phyloP scores from a whole-genome alignment of 352 stramenopile genomes.

The Plasmopara muralis region DNA sequence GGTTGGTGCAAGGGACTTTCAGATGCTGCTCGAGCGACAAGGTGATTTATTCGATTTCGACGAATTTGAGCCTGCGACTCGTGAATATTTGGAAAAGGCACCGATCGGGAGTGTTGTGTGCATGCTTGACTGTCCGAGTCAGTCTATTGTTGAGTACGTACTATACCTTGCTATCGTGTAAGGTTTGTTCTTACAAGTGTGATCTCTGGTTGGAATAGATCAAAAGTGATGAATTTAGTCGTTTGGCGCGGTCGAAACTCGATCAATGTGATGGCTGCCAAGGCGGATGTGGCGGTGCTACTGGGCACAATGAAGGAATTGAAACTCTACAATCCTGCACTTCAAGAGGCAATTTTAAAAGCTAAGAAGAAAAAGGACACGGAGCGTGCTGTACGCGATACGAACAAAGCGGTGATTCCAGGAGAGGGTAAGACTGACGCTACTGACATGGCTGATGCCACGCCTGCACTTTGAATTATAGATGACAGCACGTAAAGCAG shows the following conservation, averaged over 20 bases:
- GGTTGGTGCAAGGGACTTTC: slow-evolving; percentile 65
- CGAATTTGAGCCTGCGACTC: slow-evolving; percentile 57
- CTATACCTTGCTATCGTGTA: slow-evolving; percentile 5
- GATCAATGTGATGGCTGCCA: slow-evolving; percentile 82
- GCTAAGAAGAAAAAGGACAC: slow-evolving; percentile 49
- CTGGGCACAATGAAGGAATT: slow-evolving; percentile 81
- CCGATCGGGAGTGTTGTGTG: slow-evolving; percentile 77
- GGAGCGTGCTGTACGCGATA: slow-evolving; percentile 27
- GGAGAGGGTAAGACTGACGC: slow-evolving; percentile 2
- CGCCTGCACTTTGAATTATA: no score
- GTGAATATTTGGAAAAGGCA: slow-evolving; percentile 43
- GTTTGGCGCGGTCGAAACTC: slow-evolving; percentile 83
- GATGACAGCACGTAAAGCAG: no score
- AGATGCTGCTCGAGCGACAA: slow-evolving; percentile 80
- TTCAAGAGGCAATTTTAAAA: slow-evolving; percentile 35
- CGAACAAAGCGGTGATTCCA: neutral
- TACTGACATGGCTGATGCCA: neutral
- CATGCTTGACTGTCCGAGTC: slow-evolving; percentile 49
- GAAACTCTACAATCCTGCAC: slow-evolving; percentile 52
- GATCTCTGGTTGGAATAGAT: slow-evolving; percentile 27
- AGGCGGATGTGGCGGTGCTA: slow-evolving; percentile 70
- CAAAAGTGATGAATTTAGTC: slow-evolving; percentile 78
- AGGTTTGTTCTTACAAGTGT: slow-evolving; percentile 4
- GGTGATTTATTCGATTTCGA: slow-evolving; percentile 80
- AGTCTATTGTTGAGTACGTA: slow-evolving; percentile 66